Evolutionary conservation across 192 early-diverging fungal genomes (phyloP).

Genomic region (Rhizophagus sp.): DNA sequence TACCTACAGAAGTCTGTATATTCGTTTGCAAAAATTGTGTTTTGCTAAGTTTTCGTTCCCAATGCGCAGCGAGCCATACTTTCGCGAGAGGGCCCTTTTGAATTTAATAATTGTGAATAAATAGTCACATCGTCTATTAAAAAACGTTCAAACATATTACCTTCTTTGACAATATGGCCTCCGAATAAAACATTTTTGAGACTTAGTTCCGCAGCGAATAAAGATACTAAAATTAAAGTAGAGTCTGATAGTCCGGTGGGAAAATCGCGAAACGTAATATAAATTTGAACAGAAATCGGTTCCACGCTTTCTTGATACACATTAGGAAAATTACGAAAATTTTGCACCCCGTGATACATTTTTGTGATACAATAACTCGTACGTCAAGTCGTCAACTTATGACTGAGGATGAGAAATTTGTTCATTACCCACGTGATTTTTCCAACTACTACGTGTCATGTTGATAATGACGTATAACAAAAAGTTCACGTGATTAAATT

Average conservation of each 20-base stretch:
- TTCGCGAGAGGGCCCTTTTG: conserved; percentile 80
- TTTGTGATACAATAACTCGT: too few species aligned
- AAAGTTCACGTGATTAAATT: too few species aligned
- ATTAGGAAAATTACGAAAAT: neutral
- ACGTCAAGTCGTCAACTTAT: too few species aligned
- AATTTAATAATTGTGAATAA: neutral
- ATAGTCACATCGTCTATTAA: neutral
- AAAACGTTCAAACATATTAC: neutral
- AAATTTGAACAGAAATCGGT: neutral
- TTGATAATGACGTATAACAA: too few species aligned
- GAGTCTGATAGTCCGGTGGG: neutral
- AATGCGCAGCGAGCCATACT: conserved; percentile 98
- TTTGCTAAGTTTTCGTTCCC: conserved; percentile 97
- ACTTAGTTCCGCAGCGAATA: neutral
- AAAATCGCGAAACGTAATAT: neutral
- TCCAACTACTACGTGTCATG: too few species aligned
- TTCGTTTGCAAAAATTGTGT: conserved; percentile 93
- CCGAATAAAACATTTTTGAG: conserved; percentile 71
- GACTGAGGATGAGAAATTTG: too few species aligned
- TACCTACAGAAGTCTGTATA: conserved; percentile 82
- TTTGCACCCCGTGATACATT: too few species aligned
- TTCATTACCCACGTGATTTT: too few species aligned
- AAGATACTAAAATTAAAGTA: neutral
- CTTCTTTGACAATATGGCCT: conserved; percentile 78
- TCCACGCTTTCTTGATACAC: neutral